Conservation (phyloP, 1,284 basidiomycete genomes). For the Tilletiopsis washingtonensis region DNA sequence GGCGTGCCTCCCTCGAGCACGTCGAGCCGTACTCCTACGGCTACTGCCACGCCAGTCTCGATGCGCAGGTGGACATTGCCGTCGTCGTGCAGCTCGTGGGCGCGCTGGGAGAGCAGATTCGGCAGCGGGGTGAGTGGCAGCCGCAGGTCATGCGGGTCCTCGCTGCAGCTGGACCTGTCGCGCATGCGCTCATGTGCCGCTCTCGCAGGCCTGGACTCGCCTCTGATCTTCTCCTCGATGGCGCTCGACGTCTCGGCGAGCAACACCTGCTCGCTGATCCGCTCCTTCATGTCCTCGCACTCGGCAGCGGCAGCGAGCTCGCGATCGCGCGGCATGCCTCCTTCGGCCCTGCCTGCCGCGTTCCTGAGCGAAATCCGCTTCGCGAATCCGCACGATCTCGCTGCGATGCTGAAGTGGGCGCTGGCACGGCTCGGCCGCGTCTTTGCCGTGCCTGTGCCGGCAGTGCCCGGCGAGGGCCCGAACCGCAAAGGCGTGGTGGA, state of each 20-base stretch:
- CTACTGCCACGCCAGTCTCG: slow-evolving; percentile 32
- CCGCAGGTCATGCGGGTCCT: background rate
- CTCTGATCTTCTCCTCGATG: slow-evolving; percentile 44
- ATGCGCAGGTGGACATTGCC: slow-evolving; percentile 23
- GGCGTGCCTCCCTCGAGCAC: background rate
- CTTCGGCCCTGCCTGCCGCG: background rate
- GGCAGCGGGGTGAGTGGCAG: slow-evolving; percentile 17
- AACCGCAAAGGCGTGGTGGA: slow-evolving; percentile 17
- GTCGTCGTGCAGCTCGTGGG: slow-evolving; percentile 21
- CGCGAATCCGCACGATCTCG: slow-evolving; percentile 40
- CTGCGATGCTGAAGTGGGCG: slow-evolving; percentile 45
- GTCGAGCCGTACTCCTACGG: slow-evolving; percentile 20
- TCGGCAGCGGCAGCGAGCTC: background rate
- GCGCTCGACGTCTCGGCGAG: slow-evolving; percentile 36
- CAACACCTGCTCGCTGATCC: slow-evolving; percentile 28
- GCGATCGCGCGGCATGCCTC: too few species aligned
- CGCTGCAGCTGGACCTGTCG: background rate
- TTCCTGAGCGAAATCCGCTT: slow-evolving; percentile 36
- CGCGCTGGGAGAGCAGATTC: slow-evolving; percentile 29
- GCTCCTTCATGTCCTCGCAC: slow-evolving; percentile 10
- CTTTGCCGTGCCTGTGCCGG: slow-evolving; percentile 26
- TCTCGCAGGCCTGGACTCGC: slow-evolving; percentile 29
- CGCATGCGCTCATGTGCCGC: background rate
- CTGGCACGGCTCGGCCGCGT: slow-evolving; percentile 40
- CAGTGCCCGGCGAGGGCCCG: slow-evolving; percentile 9